Percentiles rank a stretch among this genome's conserved stretches.
Evolutionary conservation across 2,329 filamentous ascomycete genomes (phyloP).

Genomic region (Scytalidium lignicola): DNA sequence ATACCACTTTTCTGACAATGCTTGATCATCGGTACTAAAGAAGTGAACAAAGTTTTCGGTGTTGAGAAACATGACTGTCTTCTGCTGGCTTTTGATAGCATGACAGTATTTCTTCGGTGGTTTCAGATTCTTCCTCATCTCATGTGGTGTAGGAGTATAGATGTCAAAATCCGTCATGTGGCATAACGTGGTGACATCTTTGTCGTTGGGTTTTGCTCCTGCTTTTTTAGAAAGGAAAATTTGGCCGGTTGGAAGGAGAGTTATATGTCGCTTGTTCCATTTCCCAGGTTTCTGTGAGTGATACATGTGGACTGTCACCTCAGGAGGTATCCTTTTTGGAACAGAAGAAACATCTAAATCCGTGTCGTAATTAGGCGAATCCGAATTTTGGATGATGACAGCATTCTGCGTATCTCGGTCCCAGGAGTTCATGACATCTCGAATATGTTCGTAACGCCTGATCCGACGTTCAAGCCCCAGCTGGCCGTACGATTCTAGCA

Average conservation of each 20-base stretch:
- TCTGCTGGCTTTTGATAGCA: conserved; percentile 89
- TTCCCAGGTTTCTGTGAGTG: conserved; percentile 78
- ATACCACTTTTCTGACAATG: conserved; percentile 64
- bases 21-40: conserved; percentile 73
- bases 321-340: conserved; percentile 56
- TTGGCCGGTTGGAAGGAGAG: conserved; percentile 69
- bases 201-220: conserved; percentile 52
- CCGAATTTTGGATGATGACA: conserved; percentile 60
- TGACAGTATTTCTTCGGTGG: conserved; percentile 83
- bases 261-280: conserved; percentile 83
- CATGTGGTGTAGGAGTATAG: conserved; percentile 68
- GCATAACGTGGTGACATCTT: conserved; percentile 67
- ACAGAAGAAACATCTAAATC: conserved; percentile 64
- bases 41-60: conserved; percentile 88
- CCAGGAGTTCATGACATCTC: conserved; percentile 92
- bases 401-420: conserved; percentile 73
- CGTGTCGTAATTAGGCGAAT: conserved; percentile 46
- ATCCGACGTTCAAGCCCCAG: conserved; percentile 78
- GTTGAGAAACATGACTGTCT: conserved; percentile 74
- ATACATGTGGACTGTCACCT: conserved; percentile 67
- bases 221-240: conserved; percentile 64
- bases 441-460: conserved; percentile 78
- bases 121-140: conserved; percentile 65
- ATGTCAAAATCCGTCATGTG: conserved; percentile 92
- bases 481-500: conserved; percentile 71